A percentile compares a stretch with the other conserved stretches of the same genome.
These are phyloP conservation scores for Tuber borchii DNA, from an alignment of 495 filamentous ascomycete species.

Conservation along the genomic window DNA sequence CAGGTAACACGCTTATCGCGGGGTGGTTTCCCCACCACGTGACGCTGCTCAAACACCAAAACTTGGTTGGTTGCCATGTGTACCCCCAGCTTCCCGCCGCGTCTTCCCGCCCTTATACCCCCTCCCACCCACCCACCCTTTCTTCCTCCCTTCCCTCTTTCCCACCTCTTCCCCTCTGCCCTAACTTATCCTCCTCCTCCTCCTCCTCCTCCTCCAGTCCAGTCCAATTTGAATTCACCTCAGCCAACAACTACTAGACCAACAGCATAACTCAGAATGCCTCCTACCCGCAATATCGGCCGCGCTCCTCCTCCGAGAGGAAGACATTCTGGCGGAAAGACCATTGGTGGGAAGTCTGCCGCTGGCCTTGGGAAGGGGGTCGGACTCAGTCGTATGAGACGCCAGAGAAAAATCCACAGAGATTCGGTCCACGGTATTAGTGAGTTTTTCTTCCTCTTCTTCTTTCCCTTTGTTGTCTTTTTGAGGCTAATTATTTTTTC, in stretches of 20 bases:
- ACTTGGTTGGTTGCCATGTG: neutral
- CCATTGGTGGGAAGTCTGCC: conserved; percentile 21
- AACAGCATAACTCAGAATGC: neutral
- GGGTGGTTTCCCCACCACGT: neutral
- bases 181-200: neutral
- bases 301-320: conserved; percentile 22
- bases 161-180: neutral
- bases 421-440: conserved; percentile 62
- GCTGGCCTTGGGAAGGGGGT: conserved; percentile 26
- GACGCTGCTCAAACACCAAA: neutral
- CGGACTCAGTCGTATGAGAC: conserved; percentile 16
- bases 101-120: neutral
- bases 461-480: conserved; percentile 14
- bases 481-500: conserved; percentile 17
- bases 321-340: conserved; percentile 14
- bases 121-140: too few species aligned
- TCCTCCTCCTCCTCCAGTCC: neutral
- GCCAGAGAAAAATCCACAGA: conserved; percentile 53
- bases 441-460: conserved; percentile 43
- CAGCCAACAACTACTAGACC: neutral
- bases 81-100: neutral
- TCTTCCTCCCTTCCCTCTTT: neutral
- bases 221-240: too few species aligned
- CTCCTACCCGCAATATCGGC: neutral
- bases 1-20: neutral